Conservation (phyloP, 2,329 filamentous ascomycete genomes). For the Aureobasidium zeae region DNA sequence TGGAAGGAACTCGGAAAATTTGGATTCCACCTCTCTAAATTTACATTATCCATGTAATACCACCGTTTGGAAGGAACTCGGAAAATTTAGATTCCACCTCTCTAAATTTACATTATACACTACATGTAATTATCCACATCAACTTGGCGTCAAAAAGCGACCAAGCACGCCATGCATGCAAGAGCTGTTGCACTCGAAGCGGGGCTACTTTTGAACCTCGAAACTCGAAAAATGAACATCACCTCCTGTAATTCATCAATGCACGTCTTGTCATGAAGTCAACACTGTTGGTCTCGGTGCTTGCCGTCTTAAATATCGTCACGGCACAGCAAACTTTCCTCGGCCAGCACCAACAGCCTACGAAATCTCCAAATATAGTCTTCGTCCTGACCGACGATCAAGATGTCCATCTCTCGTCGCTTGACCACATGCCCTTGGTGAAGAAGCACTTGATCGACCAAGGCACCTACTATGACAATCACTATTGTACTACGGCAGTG, state of each 20-base stretch:
- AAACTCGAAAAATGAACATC: background rate
- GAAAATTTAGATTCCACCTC: conserved; percentile 46
- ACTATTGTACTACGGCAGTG: conserved; percentile 57
- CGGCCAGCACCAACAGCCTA: background rate
- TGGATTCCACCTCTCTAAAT: background rate
- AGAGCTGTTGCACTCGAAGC: background rate
- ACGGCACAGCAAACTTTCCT: background rate
- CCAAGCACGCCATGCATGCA: conserved; percentile 8
- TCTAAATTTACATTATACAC: conserved; percentile 2
- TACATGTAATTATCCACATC: no score
- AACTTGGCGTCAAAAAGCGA: no score
- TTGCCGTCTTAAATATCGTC: background rate
- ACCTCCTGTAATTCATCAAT: background rate
- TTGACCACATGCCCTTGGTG: conserved; percentile 52
- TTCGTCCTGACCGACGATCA: conserved; percentile 63
- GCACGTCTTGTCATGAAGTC: background rate
- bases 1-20: conserved; percentile 87
- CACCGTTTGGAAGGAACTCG: conserved; percentile 71
- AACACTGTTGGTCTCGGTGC: background rate
- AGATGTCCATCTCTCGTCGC: conserved; percentile 51
- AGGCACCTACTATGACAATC: conserved; percentile 51
- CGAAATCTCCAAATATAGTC: conserved; percentile 47
- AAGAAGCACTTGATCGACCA: conserved; percentile 48
- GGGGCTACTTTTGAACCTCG: conserved; percentile 7
- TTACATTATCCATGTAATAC: conserved; percentile 9